phyloP scores from a whole-genome alignment of 176 grass and related monocot species.

The Raddia distichophylla region DNA sequence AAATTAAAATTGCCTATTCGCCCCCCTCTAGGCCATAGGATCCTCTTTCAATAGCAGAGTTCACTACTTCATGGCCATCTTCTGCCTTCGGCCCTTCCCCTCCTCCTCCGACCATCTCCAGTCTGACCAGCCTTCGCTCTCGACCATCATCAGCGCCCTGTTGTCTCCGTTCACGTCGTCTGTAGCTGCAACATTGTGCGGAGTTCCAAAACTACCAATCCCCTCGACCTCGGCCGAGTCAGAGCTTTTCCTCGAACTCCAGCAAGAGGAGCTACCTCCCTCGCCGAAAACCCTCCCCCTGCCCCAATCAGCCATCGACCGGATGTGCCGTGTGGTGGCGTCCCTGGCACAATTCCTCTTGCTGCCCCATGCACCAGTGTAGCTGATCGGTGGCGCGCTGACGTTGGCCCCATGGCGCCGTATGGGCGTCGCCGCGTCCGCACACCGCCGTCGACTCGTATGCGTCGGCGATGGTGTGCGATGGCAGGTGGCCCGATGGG shows the following conservation, averaged over 20 bases:
- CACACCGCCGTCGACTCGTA: neutral
- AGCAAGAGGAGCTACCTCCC: neutral
- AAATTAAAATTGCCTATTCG: too few relatives aligned
- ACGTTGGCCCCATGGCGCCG: neutral
- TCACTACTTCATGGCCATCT: conserved; percentile 5
- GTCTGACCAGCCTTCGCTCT: neutral
- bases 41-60: neutral
- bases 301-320: neutral
- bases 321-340: neutral
- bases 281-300: conserved; percentile 11
- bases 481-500: too few relatives aligned
- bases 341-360: conserved; percentile 37
- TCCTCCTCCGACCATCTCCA: neutral
- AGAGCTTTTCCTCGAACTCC: neutral
- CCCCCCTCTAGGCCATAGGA: too few relatives aligned
- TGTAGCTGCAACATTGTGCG: neutral
- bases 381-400: neutral
- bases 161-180: neutral
- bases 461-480: neutral
- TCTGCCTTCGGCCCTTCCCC: neutral
- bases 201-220: neutral
- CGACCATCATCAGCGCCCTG: neutral
- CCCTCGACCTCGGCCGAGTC: neutral
- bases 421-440: neutral
- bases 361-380: neutral